Evolutionary conservation across 306 rosid species (phyloP), one percentile per base, ranked within the genome.

Genomic region (Rosa chinensis): DNA sequence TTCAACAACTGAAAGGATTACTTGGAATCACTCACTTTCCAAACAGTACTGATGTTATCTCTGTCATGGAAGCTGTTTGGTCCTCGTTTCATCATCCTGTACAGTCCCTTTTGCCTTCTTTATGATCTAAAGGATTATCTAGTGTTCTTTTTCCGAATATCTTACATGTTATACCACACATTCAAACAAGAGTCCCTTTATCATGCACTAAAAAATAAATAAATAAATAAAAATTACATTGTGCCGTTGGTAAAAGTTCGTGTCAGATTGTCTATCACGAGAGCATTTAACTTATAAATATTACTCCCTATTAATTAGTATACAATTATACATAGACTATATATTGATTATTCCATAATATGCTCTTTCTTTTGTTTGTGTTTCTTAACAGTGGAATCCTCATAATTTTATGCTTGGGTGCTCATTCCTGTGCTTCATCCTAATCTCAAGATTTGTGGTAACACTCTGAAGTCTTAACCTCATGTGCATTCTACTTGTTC

Each of bases 1-100:
- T 92, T 84, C 97, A 92, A 80, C 97, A 92, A 75, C 83, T 92
- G 63, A 92, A 89, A 83, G 97, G 94, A 78, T 76, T 92, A 32
- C 79, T 92, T 37, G 97, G 97, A 10, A 70, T 88, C 64, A 44
- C 74, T 77, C 90, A 90, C 81, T 92, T 92, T 78, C 89, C 94
- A 3, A 90, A 78, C 77, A 88, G 81, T 81, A 92, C 97, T 21
- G 97, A 92, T 75, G 58, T 92, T 37, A 74, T 88, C 77, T 92
- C 97, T 76, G 97, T 90, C 32, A 7, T 87, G 10, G 62, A 84
- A 81, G 90, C 97, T 70, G 89, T 87, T 17, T 76, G 79, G 82
- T 72, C 73, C 73, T 84, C 88, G 66, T n/a, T 87, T 77, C 89
- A 88, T 39, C 73, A 86, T 55, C 87, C 87, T 0, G 90, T 91